Evolutionary conservation across 208 protist genomes (phyloP).

Genomic region (Borovskyia barvae): DNA sequence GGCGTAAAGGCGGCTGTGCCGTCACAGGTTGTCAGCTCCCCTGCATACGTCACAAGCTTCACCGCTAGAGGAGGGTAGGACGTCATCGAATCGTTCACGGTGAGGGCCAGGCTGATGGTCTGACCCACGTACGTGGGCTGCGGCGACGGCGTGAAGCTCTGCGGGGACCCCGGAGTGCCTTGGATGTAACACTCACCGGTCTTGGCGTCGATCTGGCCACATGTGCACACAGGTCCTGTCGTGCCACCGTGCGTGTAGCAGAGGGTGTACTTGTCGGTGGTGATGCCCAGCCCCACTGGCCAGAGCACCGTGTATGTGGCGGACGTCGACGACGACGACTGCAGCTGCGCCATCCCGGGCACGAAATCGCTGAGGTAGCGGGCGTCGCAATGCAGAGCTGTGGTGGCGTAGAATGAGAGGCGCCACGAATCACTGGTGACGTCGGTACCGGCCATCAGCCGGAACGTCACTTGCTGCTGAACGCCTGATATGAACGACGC

Average conservation of each 20-base stretch:
- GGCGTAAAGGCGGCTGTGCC: conserved; percentile 50
- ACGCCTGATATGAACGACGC: conserved; percentile 56
- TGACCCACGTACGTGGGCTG: conserved; percentile 84
- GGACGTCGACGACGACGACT: conserved; percentile 32
- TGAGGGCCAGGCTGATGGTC: conserved; percentile 55
- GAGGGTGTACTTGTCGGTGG: conserved; percentile 54
- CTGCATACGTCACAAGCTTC: conserved; percentile 67
- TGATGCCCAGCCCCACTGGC: conserved; percentile 65
- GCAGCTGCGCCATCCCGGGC: conserved; percentile 32
- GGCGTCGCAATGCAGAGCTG: conserved; percentile 35
- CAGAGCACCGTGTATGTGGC: conserved; percentile 78
- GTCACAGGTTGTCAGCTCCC: conserved; percentile 54
- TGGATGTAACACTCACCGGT: conserved; percentile 73
- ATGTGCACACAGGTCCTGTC: conserved; percentile 71
- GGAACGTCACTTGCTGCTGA: conserved; percentile 66
- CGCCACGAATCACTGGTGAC: conserved; percentile 70
- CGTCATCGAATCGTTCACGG: conserved; percentile 29
- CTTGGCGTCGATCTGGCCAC: conserved; percentile 65
- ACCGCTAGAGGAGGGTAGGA: conserved; percentile 58
- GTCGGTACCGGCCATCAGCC: conserved; percentile 36
- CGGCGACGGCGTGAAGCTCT: conserved; percentile 45
- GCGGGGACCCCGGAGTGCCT: conserved; percentile 41
- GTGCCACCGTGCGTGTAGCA: conserved; percentile 73
- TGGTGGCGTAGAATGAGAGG: conserved; percentile 72
- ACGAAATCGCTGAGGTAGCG: conserved; percentile 63